phyloP scores from a whole-genome alignment of 176 grass and related monocot genomes.

The Secale cereale region DNA sequence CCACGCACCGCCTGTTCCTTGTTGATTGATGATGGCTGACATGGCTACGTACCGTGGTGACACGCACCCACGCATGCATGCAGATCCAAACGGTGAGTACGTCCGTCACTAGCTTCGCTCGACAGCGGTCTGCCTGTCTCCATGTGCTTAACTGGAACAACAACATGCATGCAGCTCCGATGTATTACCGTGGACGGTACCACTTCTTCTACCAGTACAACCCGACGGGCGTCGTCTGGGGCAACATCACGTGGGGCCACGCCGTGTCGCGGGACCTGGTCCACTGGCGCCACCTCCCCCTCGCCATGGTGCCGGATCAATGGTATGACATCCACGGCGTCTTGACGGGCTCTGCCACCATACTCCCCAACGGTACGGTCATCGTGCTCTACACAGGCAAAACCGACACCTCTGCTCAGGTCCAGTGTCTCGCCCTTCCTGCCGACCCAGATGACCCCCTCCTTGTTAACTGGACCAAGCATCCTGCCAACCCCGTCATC shows the following conservation, averaged over 20 bases:
- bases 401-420: background rate
- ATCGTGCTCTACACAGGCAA: background rate
- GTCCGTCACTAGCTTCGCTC: background rate
- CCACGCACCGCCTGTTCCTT: background rate
- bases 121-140: no score
- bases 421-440: background rate
- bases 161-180: background rate
- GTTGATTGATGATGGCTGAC: background rate
- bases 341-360: background rate
- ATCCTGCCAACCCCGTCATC: background rate
- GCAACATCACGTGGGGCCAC: background rate
- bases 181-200: background rate
- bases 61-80: background rate
- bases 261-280: background rate
- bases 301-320: background rate
- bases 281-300: background rate
- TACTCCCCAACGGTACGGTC: background rate
- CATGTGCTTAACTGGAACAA: background rate
- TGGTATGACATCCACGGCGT: background rate
- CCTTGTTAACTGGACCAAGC: background rate
- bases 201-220: constrained; percentile 12
- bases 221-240: background rate
- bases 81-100: background rate
- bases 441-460: background rate
- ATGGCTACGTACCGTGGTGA: background rate